Evolutionary conservation across 352 stramenopile genomes (phyloP), one percentile per base, ranked within the genome.

Genomic region (Pythium sukuiense): DNA sequence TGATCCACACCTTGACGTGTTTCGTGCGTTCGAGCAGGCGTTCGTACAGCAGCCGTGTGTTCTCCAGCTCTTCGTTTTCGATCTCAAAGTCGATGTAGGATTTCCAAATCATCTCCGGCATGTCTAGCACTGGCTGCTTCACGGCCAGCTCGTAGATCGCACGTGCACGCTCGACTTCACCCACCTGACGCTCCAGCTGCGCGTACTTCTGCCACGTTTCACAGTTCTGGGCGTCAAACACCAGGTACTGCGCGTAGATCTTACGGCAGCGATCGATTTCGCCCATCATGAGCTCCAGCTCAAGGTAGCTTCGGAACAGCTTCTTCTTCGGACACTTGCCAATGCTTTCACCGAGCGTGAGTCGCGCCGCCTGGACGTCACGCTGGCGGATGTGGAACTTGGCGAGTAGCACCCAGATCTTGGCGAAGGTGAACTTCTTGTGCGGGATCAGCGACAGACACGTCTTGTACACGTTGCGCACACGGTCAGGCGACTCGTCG

Each of bases 1-100:
- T 90, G 50, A 98, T 89, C 85, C 91, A 98, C 18, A 98, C 97
- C 67, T 99, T 99, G 6, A 99, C 97, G 77, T 99, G 97, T 53
- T 96, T 92, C 12, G 96, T 99, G 30, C 95, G 88, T 74, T 99
- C 95, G 7, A 99, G 74, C 35, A 99, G 76, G 6, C 97, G 85
- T 75, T 99, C 88, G 73, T 98, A 99, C 20, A 99, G 71, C 53
- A 80, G 69, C 32, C 96, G 87, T 48, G 92, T 98, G 59, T 96
- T 90, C 27, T 96, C 89, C 2, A 71, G 62, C 52, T 96, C 83
- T 8, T 80, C 75, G 24, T 90, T 85, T 58, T 92, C 76, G 29
- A 99, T 98, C 84, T 99, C 97, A 78, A 99, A 99, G 76, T 99
- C 97, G 66, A 99, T 99, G 74, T 98, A 99, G 50, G 89, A 86